Conservation (phyloP, 441 rosid genomes). For the Euphorbia celastroides region DNA sequence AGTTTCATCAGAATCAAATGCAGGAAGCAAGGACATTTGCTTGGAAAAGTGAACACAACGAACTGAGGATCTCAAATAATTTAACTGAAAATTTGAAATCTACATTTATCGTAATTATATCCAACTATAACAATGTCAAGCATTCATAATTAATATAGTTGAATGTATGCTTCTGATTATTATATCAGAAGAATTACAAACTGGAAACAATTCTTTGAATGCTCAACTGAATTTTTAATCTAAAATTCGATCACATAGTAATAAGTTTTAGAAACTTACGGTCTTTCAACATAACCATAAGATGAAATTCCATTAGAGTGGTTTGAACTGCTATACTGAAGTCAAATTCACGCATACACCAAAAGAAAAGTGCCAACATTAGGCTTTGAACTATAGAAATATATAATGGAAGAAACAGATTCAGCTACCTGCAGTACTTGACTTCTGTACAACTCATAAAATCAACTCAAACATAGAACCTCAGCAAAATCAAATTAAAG, state of each 20-base stretch:
- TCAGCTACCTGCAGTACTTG: too few relatives aligned
- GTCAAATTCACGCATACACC: too few relatives aligned
- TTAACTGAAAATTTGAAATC: background rate
- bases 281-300: conserved; percentile 44
- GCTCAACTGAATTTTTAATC: background rate
- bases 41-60: conserved; percentile 32
- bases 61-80: conserved; percentile 13
- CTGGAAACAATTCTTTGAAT: background rate
- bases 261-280: conserved; percentile 38
- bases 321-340: conserved; percentile 26
- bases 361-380: too few relatives aligned
- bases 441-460: too few relatives aligned
- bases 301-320: conserved; percentile 33
- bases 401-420: too few relatives aligned
- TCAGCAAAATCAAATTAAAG: too few relatives aligned
- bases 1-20: conserved; percentile 81
- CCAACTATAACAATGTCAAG: background rate
- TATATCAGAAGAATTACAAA: background rate
- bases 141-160: background rate
- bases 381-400: too few relatives aligned
- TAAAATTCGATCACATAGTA: conserved; percentile 1
- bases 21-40: conserved; percentile 70
- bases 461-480: too few relatives aligned
- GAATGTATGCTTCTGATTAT: background rate
- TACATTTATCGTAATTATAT: background rate